Conservation (phyloP, 176 grass and related monocot species). For the Oryza coarctata region DNA sequence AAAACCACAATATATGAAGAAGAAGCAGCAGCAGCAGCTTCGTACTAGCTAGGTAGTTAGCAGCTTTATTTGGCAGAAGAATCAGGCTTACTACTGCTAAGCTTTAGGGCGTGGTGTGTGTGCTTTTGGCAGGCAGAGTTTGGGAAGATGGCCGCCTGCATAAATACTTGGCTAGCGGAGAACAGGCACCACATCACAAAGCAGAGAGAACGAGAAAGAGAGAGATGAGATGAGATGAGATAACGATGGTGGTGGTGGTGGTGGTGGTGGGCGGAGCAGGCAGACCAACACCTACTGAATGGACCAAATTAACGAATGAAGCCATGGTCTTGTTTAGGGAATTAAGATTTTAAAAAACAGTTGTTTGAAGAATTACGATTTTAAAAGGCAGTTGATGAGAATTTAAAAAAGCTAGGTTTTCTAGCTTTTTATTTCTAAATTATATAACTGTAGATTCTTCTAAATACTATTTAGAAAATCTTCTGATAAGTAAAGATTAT, state of each 20-base stretch:
- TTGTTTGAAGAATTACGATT: no score
- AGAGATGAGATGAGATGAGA: no score
- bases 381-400: no score
- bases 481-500: no score
- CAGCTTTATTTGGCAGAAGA: slow-evolving; percentile 35
- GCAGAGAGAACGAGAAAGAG: not conserved
- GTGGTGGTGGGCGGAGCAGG: slow-evolving; percentile 43
- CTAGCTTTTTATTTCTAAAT: no score
- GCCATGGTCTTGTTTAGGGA: no score
- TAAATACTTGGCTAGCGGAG: slow-evolving; percentile 24
- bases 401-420: no score
- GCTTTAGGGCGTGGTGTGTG: not conserved
- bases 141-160: not conserved
- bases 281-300: slow-evolving; percentile 51
- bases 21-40: not conserved
- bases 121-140: slow-evolving; percentile 9
- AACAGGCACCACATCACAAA: not conserved
- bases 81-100: slow-evolving; percentile 27
- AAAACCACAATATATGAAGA: not conserved
- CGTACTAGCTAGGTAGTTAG: not conserved
- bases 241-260: no score
- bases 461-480: no score
- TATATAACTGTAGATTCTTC: no score
- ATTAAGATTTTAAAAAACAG: no score
- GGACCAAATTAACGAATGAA: no score